Evolutionary conservation across 495 filamentous ascomycete species (phyloP).

Genomic region (Xylaria bambusicola): DNA sequence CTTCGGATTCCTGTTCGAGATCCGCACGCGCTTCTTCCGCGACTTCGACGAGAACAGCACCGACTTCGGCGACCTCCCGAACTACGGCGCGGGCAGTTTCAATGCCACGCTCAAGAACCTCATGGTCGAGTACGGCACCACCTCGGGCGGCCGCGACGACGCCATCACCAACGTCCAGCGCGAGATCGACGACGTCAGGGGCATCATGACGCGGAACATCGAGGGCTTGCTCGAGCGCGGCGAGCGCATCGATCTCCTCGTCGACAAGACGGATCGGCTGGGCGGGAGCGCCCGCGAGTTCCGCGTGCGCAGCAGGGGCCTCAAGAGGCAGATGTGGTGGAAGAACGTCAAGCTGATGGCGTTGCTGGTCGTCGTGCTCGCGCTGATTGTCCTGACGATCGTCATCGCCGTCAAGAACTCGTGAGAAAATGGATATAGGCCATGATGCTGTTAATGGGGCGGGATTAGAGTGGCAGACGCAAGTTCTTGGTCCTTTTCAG

Average conservation of each 20-base stretch:
- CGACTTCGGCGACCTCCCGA: constrained; percentile 75
- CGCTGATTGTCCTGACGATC: constrained; percentile 69
- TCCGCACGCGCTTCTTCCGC: constrained; percentile 82
- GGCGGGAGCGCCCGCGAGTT: constrained; percentile 88
- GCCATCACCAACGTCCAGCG: constrained; percentile 78
- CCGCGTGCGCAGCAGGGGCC: constrained; percentile 74
- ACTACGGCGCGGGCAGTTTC: constrained; percentile 88
- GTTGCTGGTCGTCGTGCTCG: constrained; percentile 74
- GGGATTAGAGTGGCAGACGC: no score
- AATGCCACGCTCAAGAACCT: constrained; percentile 74
- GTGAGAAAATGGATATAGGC: constrained; percentile 7
- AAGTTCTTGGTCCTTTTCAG: not conserved
- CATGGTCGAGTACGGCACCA: constrained; percentile 84
- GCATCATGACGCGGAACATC: constrained; percentile 99
- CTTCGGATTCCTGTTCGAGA: constrained; percentile 90
- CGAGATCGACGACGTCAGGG: constrained; percentile 90
- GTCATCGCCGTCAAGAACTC: constrained; percentile 45
- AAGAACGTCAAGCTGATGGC: constrained; percentile 97
- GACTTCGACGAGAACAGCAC: constrained; percentile 68
- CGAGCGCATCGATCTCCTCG: constrained; percentile 90
- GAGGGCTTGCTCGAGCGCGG: constrained; percentile 92
- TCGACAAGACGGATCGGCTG: constrained; percentile 94
- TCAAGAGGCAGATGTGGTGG: constrained; percentile 98
- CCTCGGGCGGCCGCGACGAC: constrained; percentile 71
- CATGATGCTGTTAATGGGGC: no score